A percentile compares a stretch with the other conserved stretches of the same genome.
These are phyloP conservation scores for Alloascoidea africana DNA, from an alignment of 805 yeast genomes.

Conservation along the genomic window DNA sequence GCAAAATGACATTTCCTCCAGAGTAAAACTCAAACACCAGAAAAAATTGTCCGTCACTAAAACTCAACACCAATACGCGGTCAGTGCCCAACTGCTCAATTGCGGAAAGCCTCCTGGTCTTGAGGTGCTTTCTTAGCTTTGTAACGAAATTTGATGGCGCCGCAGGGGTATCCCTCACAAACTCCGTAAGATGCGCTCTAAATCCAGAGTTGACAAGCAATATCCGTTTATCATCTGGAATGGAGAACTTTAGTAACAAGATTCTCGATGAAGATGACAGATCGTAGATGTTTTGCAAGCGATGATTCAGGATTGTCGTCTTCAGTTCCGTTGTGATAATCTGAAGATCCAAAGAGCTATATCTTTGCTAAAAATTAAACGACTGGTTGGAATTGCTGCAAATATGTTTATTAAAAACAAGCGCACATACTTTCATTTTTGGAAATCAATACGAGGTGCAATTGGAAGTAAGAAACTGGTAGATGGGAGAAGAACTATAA, in stretches of 20 bases:
- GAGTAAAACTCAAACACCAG: constrained; percentile 86
- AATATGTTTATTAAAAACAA: no score
- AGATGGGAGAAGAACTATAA: no score
- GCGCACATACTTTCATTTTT: no score
- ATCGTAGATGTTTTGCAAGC: constrained; percentile 79
- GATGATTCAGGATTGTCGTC: constrained; percentile 37
- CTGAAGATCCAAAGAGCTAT: constrained; percentile 71
- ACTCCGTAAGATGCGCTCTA: constrained; percentile 64
- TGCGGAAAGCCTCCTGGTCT: constrained; percentile 59
- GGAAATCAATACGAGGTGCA: no score
- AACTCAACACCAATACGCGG: constrained; percentile 70
- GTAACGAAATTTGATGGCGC: constrained; percentile 77
- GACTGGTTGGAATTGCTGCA: no score
- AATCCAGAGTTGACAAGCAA: constrained; percentile 80
- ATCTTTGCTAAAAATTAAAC: constrained; percentile 75
- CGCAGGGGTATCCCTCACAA: constrained; percentile 65
- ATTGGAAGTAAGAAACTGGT: no score
- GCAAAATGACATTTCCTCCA: constrained; percentile 78
- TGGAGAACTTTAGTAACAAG: constrained; percentile 62
- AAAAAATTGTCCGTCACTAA: constrained; percentile 65
- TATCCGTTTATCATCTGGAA: constrained; percentile 68
- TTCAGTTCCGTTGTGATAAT: constrained; percentile 54
- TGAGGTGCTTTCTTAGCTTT: constrained; percentile 76
- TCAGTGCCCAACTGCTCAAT: constrained; percentile 67
- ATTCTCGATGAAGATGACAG: constrained; percentile 57